Conservation (phyloP, 1,139 yeast genomes). For the Suhomyces atakaporum region DNA sequence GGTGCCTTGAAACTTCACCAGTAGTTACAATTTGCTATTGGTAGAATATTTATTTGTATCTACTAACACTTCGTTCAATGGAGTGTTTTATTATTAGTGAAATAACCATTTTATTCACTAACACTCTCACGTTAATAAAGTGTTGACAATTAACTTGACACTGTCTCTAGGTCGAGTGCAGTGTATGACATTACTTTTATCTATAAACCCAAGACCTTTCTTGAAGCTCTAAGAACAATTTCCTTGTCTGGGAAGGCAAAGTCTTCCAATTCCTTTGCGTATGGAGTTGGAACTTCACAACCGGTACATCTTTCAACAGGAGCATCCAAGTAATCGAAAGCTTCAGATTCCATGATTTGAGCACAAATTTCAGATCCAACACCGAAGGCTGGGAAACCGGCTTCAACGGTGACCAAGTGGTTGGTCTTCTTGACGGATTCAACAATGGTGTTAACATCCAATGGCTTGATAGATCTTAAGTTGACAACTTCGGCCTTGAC, state of each 20-base stretch:
- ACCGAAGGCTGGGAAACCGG: conserved; percentile 98
- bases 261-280: conserved; percentile 94
- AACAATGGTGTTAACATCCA: conserved; percentile 85
- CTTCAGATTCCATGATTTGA: conserved; percentile 97
- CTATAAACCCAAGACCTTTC: conserved; percentile 78
- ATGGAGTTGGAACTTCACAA: conserved; percentile 99
- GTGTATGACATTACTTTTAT: conserved; percentile 1
- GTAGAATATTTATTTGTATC: too few relatives aligned
- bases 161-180: too few relatives aligned
- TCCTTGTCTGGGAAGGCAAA: conserved; percentile 98
- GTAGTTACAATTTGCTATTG: too few relatives aligned
- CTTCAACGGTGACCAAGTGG: conserved; percentile 93
- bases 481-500: conserved; percentile 92
- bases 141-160: too few relatives aligned
- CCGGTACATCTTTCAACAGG: conserved; percentile 99
- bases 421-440: conserved; percentile 94
- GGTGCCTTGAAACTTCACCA: too few relatives aligned
- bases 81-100: too few relatives aligned
- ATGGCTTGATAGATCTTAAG: conserved; percentile 95
- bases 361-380: conserved; percentile 98
- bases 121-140: too few relatives aligned
- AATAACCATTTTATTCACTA: too few relatives aligned
- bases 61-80: too few relatives aligned
- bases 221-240: conserved; percentile 85
- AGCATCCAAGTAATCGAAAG: conserved; percentile 97